Evolutionary conservation across 73 alveolate genomes (phyloP), one percentile per base, ranked within the genome.

Genomic region (Paraurostyla sp.): DNA sequence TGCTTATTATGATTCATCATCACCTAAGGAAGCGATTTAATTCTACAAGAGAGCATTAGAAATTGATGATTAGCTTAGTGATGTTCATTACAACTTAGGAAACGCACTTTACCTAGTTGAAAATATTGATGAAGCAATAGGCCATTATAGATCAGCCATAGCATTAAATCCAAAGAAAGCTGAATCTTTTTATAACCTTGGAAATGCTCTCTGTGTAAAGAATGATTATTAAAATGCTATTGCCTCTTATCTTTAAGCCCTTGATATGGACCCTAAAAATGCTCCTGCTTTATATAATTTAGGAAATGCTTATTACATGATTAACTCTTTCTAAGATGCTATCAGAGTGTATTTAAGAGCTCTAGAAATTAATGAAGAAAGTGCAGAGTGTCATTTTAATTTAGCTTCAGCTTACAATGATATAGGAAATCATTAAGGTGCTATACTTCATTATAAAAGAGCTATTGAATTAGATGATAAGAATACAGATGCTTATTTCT

Each of bases 271-370:
- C 71, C 92, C 87, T 30, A 82, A 75, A 45, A 93, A 93, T 78
- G 94, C 94, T 27, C 92, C 97, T 3, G 97, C 97, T 0, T 73
- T 80, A 50, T 93, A 93, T 50, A 93, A 93, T 83, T 65, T 93
- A 7, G 97, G 95, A 42, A 93, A 93, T 85, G 97, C 95, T 15
- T 90, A 71, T 78, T 93, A 93, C 82, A 90, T 93, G 93, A 36
- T 65, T 0, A 75, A 76, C 33, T 63, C 84, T 23, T 85, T 71
- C 45, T 88, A 91, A 29, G 85, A 85, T 18, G 95, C 97, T 1
- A 65, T 89, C 22, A 35, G 51, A 36, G 56, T 87, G n/a, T 93
- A 90, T 69, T 45, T 35, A n/a, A 73, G 46, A 36, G 97, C 97
- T 29, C 51, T 93, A 3, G 88, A 62, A 1, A 76, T 90, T 33